Evolutionary conservation across 768 basidiomycete species (phyloP), one percentile per base, ranked within the genome.

Genomic region (Mycena rosella): DNA sequence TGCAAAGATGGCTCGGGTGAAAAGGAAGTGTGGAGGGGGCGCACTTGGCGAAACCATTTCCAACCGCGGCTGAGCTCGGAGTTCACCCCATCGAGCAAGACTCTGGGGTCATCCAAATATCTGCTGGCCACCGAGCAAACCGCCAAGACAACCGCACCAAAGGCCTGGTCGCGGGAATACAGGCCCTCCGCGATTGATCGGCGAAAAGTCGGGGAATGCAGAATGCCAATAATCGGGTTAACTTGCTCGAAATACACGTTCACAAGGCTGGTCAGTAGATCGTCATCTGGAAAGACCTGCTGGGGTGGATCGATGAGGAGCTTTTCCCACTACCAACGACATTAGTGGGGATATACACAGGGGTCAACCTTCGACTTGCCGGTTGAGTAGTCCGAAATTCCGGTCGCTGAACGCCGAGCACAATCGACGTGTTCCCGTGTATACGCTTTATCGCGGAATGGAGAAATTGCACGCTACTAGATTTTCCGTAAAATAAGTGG

Each of bases 131-230:
- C 75, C 0, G 94, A 91, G 74, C 91, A 92, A 0, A 92, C 85
- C 5, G 88, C 78, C 18, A 94, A 82, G 44, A 94, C 87, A 1
- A 85, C 83, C 30, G 82, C 77, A 0, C 83, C 87, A 74, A 94
- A 93, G 0, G 80, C 73, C 0, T 77, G 45, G 59, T 91, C 84
- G 7, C 77, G 78, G 14, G 84, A 71, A 74, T 93, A 87, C 15
- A 86, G 73, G 0, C 83, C 82, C 5, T 83, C 78, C 1, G 71
- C 69, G 15, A 90, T 69, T 27, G 84, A 82, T 27, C 78, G 78
- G 56, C 87, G 80, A 69, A 95, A 94, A 11, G 85, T 85, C 0
- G 88, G 88, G 1, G 84, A 84, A 72, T 95, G 93, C 5, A 96
- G 77, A 9, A 95, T 75, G 0, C 92, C 91, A 5, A 84, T 69